Conservation (phyloP, 225 moss, liverwort and hornwort genomes). For the Marchantia polymorpha region DNA sequence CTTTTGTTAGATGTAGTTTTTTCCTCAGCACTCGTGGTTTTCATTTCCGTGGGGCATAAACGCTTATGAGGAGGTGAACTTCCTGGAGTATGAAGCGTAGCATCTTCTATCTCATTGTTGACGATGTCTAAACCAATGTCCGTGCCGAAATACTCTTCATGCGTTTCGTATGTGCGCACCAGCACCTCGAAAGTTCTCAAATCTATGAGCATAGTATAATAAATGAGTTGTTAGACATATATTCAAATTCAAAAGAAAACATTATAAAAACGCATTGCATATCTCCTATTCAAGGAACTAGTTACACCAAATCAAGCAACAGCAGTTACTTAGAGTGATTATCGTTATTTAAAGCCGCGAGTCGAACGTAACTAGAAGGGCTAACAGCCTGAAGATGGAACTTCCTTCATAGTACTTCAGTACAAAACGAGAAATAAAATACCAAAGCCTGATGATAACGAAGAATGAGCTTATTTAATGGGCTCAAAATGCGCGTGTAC, state of each 20-base stretch:
- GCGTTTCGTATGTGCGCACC: slow-evolving; percentile 79
- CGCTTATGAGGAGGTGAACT: slow-evolving; percentile 64
- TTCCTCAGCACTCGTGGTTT: slow-evolving; percentile 22
- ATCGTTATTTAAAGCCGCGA: too few relatives aligned
- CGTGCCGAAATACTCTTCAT: slow-evolving; percentile 62
- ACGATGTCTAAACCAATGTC: slow-evolving; percentile 31
- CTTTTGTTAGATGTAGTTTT: not conserved
- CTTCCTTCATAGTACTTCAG: too few relatives aligned
- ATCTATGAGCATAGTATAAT: slow-evolving; percentile 38
- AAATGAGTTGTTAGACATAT: not conserved
- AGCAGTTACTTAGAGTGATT: too few relatives aligned
- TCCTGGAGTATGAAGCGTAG: slow-evolving; percentile 4
- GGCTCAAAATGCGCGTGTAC: not conserved
- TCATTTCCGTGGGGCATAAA: slow-evolving; percentile 28
- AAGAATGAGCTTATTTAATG: not conserved
- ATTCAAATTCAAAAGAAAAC: not conserved
- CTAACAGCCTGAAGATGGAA: too few relatives aligned
- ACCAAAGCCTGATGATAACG: not conserved
- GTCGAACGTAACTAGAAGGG: too few relatives aligned
- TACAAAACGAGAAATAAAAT: too few relatives aligned
- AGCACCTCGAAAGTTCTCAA: slow-evolving; percentile 89
- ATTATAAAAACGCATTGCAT: not conserved
- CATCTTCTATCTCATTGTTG: slow-evolving; percentile 35
- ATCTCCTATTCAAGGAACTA: not conserved
- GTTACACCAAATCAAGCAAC: not conserved